Conservation (phyloP, 2,329 filamentous ascomycete species). For the Fusarium pilosicola region DNA sequence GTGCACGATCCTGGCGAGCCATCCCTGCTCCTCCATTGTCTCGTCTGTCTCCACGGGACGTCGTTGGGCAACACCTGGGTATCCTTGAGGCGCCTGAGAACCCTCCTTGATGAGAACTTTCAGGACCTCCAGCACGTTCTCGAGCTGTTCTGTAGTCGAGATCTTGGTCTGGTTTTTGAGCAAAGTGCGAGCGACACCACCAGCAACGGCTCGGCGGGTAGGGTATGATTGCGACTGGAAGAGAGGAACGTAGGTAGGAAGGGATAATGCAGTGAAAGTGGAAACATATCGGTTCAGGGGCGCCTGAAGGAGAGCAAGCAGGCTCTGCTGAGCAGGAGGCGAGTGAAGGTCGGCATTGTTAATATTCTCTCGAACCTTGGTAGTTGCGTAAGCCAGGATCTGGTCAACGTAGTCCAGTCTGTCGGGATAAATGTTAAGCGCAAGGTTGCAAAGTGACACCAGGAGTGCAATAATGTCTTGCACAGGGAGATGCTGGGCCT, state of each 20-base stretch:
- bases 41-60: conserved; percentile 89
- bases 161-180: conserved; percentile 85
- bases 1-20: conserved; percentile 92
- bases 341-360: conserved; percentile 97
- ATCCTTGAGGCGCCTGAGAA: conserved; percentile 82
- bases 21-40: conserved; percentile 97
- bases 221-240: conserved; percentile 93
- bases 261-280: conserved; percentile 92
- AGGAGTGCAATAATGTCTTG: conserved; percentile 94
- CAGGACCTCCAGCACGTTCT: conserved; percentile 87
- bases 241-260: conserved; percentile 91
- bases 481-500: conserved; percentile 88
- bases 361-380: conserved; percentile 86
- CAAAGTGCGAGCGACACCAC: conserved; percentile 85
- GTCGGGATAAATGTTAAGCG: conserved; percentile 94
- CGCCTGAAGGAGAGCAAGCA: conserved; percentile 89
- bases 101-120: conserved; percentile 95
- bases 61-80: conserved; percentile 82
- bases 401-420: conserved; percentile 95
- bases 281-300: conserved; percentile 91
- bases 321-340: conserved; percentile 83
- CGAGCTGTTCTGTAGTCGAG: conserved; percentile 79
- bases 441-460: conserved; percentile 92
- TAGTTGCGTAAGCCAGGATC: conserved; percentile 86
- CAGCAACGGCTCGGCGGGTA: conserved; percentile 88